Evolutionary conservation across 2,329 filamentous ascomycete species (phyloP).

Genomic region (Fusarium mangiferae): DNA sequence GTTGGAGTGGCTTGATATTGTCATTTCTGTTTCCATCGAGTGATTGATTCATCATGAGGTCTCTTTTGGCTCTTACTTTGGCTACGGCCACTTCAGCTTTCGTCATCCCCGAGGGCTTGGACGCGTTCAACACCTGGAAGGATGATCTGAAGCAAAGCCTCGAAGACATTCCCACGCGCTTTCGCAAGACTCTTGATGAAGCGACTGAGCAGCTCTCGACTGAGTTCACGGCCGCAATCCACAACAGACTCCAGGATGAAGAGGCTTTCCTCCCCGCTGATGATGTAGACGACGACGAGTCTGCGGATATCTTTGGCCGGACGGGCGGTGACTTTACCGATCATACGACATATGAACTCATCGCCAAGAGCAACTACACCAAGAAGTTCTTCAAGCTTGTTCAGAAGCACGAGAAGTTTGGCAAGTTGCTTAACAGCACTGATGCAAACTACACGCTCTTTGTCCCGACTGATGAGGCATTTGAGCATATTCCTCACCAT

Average conservation of each 20-base stretch:
- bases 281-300: background rate
- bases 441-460: conserved; percentile 82
- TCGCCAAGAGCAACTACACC: conserved; percentile 79
- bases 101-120: conserved; percentile 27
- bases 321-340: conserved; percentile 60
- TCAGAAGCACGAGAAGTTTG: conserved; percentile 75
- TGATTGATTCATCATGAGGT: conserved; percentile 29
- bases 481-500: conserved; percentile 66
- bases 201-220: conserved; percentile 27
- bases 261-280: background rate
- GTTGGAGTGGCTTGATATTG: background rate
- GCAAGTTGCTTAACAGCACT: conserved; percentile 79
- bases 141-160: conserved; percentile 16
- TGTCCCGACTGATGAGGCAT: conserved; percentile 80
- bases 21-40: no score
- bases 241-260: conserved; percentile 19
- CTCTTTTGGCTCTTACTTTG: conserved; percentile 28
- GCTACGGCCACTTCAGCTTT: conserved; percentile 37
- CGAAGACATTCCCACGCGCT: conserved; percentile 4
- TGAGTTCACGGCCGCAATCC: conserved; percentile 15
- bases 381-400: conserved; percentile 81
- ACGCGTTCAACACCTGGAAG: conserved; percentile 5
- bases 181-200: conserved; percentile 24
- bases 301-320: background rate
- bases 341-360: conserved; percentile 82